Conservation (phyloP, 2,329 filamentous ascomycete species). For the Periconia sp. region DNA sequence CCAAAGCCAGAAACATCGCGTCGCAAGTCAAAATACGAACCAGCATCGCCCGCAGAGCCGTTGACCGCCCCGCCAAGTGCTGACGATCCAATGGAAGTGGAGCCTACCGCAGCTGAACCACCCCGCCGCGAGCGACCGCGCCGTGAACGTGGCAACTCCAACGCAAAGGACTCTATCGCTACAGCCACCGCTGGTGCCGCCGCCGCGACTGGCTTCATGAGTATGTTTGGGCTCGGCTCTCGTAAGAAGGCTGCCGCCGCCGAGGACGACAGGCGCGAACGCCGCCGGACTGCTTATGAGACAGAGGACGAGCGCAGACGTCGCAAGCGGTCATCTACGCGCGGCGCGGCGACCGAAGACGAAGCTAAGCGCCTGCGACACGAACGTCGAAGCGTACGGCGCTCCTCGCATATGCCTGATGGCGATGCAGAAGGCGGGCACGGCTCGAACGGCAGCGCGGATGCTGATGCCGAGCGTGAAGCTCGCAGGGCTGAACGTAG, state of each 20-base stretch:
- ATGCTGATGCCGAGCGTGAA: conserved; percentile 44
- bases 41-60: conserved; percentile 40
- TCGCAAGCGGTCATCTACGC: conserved; percentile 45
- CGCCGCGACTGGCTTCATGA: conserved; percentile 62
- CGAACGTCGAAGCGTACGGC: conserved; percentile 43
- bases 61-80: conserved; percentile 46
- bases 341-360: conserved; percentile 41
- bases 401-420: conserved; percentile 27
- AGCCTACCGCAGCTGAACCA: conserved; percentile 57
- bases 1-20: conserved; percentile 44
- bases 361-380: conserved; percentile 45
- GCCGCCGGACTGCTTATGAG: conserved; percentile 40
- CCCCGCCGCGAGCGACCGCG: conserved; percentile 49
- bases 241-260: conserved; percentile 38
- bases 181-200: conserved; percentile 38
- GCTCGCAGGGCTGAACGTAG: conserved; percentile 45
- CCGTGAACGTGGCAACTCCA: conserved; percentile 65
- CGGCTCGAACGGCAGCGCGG: conserved; percentile 34
- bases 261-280: conserved; percentile 40
- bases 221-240: conserved; percentile 53
- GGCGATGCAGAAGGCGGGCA: conserved; percentile 29
- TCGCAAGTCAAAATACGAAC: conserved; percentile 50
- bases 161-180: conserved; percentile 60
- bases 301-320: conserved; percentile 45
- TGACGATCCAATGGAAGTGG: conserved; percentile 48